Percentiles rank a stretch among this genome's conserved stretches.
phyloP scores from a whole-genome alignment of 805 yeast species.

The Lipomyces kockii region DNA sequence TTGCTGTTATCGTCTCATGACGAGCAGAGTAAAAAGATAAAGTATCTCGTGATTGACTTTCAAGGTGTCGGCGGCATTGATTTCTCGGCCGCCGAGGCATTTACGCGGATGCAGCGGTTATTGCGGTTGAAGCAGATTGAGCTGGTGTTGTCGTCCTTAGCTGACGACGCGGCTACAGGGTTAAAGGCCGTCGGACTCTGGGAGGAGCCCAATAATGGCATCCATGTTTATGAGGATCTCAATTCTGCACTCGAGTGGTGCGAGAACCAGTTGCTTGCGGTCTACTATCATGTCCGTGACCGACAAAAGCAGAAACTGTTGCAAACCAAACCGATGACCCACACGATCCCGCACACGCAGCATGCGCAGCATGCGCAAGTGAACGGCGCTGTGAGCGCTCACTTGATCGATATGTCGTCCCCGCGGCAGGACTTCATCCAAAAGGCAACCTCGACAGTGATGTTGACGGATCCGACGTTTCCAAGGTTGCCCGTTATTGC shows the following conservation, averaged over 20 bases:
- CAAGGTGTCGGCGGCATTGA: constrained; percentile 79
- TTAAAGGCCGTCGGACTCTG: constrained; percentile 84
- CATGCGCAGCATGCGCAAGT: background rate
- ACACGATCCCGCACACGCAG: background rate
- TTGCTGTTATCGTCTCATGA: constrained; percentile 63
- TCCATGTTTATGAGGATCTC: constrained; percentile 73
- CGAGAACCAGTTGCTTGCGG: constrained; percentile 81
- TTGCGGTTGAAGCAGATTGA: constrained; percentile 70
- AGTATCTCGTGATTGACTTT: constrained; percentile 83
- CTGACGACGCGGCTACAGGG: constrained; percentile 67
- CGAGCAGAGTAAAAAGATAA: constrained; percentile 55
- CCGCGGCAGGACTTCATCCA: constrained; percentile 27
- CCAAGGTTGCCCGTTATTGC: constrained; percentile 7
- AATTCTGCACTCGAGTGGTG: constrained; percentile 96
- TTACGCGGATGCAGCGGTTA: constrained; percentile 81
- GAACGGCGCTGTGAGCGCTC: background rate
- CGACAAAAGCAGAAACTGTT: constrained; percentile 19
- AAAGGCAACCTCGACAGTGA: constrained; percentile 18
- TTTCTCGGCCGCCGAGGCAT: constrained; percentile 95
- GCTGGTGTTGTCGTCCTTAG: constrained; percentile 77
- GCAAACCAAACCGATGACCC: background rate
- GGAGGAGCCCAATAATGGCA: constrained; percentile 50
- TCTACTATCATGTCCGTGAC: constrained; percentile 55
- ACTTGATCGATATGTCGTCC: constrained; percentile 5
- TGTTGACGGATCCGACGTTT: constrained; percentile 29